These are phyloP conservation scores for Rhipidocladum racemiflorum DNA, from an alignment of 176 grass and related monocot genomes.

Conservation along the genomic window DNA sequence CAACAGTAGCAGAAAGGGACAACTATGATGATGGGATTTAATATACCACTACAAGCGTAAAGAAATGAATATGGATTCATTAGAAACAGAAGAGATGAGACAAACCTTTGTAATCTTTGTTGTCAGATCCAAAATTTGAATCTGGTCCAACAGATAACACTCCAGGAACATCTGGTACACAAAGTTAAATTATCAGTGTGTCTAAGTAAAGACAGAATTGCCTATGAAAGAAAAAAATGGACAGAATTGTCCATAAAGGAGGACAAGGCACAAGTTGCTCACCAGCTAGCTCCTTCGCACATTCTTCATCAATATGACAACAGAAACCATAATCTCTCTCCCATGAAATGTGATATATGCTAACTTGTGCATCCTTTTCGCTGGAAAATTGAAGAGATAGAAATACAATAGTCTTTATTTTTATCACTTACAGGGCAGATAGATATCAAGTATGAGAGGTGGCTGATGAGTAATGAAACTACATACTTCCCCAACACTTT, in stretches of 20 bases:
- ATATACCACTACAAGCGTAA: not conserved
- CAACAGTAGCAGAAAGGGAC: not conserved
- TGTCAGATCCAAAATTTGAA: constrained; percentile 55
- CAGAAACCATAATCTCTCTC: constrained; percentile 84
- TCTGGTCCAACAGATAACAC: constrained; percentile 72
- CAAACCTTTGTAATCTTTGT: constrained; percentile 67
- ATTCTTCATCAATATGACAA: constrained; percentile 72
- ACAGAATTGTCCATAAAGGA: not conserved
- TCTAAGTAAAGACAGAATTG: not conserved
- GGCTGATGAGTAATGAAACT: not conserved
- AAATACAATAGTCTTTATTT: not conserved
- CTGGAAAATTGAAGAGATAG: constrained; percentile 42
- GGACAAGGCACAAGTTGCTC: constrained; percentile 8
- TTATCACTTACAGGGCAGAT: not conserved
- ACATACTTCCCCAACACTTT: constrained; percentile 89
- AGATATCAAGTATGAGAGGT: not conserved
- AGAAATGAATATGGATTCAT: constrained; percentile 22
- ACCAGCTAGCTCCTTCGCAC: constrained; percentile 66
- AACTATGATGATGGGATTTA: not conserved
- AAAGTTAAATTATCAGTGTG: constrained; percentile 23
- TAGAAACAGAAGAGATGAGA: constrained; percentile 8
- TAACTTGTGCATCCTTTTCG: constrained; percentile 87
- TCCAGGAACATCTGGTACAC: constrained; percentile 56
- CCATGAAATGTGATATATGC: constrained; percentile 87
- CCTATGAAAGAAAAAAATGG: not conserved